Evolutionary conservation across 2,329 filamentous ascomycete genomes (phyloP), one percentile per base, ranked within the genome.

Genomic region (Fusarium sp.): DNA sequence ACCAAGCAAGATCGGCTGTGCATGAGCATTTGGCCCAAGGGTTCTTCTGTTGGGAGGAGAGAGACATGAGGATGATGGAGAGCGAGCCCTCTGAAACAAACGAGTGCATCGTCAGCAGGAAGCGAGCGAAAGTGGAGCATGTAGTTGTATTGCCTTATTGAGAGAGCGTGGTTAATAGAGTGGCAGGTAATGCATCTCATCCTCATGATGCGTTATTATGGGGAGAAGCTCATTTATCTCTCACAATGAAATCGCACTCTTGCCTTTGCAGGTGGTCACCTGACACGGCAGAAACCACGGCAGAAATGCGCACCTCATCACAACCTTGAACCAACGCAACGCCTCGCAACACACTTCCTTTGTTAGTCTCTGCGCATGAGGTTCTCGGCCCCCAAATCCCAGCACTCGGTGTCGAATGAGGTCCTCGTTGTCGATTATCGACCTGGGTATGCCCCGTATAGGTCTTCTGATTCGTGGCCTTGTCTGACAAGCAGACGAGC

Each of bases 391-490:
- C 74, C 70, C 75, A 76, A 74, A 66, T 62, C 62, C 67, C 73
- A 62, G 69, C 57, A 59, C 47, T 68, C 63, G 64, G 57, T 62
- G 61, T 65, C 69, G 62, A 63, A 62, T 67, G 64, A 74, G 57
- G 64, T 62, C 57, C 56, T 67, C 62, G 34, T 34, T 64, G 62
- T 66, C 69, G 38, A 67, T 62, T 68, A 31, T 66, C 29, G 66
- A 66, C 72, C 67, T 67, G 66, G 57, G 64, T 74, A 42, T 60
- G 60, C 38, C 52, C 24, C 37, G n/a, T 58, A 52, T 22, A 16
- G 47, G 38, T 20, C 16, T 40, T 57, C 42, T 70, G 52, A 78
- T 78, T 78, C 73, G 76, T 76, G 73, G 76, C 76, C 76, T 76
- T 74, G 76, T 71, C 60, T 62, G 47, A 45, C 70, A 42, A 31